Percentiles rank a stretch among this genome's conserved stretches.
Evolutionary conservation across 345 rosid genomes (phyloP).

Genomic region (Limnanthes douglasii): DNA sequence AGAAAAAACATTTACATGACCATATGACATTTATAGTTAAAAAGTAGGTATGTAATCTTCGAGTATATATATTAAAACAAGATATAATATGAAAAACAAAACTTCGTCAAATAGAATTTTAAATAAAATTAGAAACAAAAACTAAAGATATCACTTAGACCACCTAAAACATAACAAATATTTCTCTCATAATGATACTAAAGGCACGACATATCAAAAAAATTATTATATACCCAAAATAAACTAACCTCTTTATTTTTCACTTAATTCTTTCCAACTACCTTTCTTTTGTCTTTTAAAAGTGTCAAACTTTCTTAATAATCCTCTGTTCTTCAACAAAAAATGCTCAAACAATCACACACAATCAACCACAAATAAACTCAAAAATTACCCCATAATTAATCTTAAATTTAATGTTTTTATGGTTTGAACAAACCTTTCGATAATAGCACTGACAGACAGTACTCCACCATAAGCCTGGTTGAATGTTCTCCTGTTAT

Average conservation of each 20-base stretch:
- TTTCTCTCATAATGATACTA: background rate
- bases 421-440: slow-evolving; percentile 25
- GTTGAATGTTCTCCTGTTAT: slow-evolving; percentile 44
- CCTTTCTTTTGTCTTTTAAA: slow-evolving; percentile 26
- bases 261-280: slow-evolving; percentile 13
- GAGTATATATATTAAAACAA: too few species aligned
- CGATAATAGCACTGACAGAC: slow-evolving; percentile 51
- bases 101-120: slow-evolving; percentile 5
- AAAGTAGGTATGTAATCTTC: too few species aligned
- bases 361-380: background rate
- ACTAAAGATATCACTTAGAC: slow-evolving; percentile 2
- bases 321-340: slow-evolving; percentile 31
- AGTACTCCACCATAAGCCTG: slow-evolving; percentile 63
- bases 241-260: too few species aligned
- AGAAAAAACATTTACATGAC: too few species aligned
- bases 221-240: background rate
- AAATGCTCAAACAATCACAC: slow-evolving; percentile 29
- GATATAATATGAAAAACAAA: slow-evolving; percentile 5
- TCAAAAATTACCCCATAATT: background rate
- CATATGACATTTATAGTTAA: too few species aligned
- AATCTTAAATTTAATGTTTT: background rate
- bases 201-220: background rate
- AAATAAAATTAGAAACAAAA: background rate
- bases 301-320: slow-evolving; percentile 27
- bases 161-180: slow-evolving; percentile 1